Conservation (phyloP, 805 yeast species). For the Saccharomyces mikatae region DNA sequence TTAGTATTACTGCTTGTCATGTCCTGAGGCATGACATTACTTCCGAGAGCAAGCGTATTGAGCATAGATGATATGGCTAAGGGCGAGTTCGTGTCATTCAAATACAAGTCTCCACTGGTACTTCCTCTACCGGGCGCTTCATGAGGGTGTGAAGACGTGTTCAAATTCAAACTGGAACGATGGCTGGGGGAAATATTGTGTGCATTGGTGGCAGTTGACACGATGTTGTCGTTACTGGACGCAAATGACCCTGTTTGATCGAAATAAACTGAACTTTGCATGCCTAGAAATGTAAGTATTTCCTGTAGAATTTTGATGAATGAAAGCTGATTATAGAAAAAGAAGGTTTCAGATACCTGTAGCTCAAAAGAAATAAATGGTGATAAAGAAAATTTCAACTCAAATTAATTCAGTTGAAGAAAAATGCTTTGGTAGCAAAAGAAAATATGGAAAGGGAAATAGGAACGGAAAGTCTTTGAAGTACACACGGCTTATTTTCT, state of each 20-base stretch:
- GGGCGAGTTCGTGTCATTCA: conserved; percentile 21
- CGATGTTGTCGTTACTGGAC: conserved; percentile 16
- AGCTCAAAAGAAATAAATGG: neutral
- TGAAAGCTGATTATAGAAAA: neutral
- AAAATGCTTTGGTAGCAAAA: neutral
- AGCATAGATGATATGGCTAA: conserved; percentile 26
- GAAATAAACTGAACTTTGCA: conserved; percentile 11
- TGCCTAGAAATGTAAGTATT: neutral
- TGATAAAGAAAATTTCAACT: neutral
- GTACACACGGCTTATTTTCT: neutral
- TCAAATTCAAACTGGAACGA: conserved; percentile 7
- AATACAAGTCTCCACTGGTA: neutral
- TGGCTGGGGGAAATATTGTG: conserved; percentile 19
- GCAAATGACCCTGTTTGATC: conserved; percentile 15
- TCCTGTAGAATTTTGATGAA: neutral
- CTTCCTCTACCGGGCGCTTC: neutral
- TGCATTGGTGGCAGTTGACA: conserved; percentile 10
- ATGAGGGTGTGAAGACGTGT: conserved; percentile 2
- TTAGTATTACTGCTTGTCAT: conserved; percentile 7
- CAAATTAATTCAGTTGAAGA: neutral
- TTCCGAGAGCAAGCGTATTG: conserved; percentile 20
- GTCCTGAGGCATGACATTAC: conserved; percentile 6
- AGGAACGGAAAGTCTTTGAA: neutral
- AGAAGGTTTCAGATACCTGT: neutral
- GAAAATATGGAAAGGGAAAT: neutral